These are phyloP conservation scores for Clonostachys sp. DNA, from an alignment of 2,329 filamentous ascomycete genomes.

Conservation along the genomic window DNA sequence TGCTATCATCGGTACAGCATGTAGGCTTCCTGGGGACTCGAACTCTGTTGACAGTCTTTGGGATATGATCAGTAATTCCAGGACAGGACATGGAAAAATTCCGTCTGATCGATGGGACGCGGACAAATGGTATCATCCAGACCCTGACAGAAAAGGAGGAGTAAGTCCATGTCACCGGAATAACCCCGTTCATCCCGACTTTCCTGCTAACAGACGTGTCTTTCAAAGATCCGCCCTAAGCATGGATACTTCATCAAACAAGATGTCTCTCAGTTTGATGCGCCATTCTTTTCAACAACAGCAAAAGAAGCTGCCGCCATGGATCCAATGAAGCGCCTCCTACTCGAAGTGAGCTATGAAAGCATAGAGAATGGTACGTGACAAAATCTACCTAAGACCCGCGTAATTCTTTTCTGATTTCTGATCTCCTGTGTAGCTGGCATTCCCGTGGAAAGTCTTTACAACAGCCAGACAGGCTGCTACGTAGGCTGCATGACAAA, in stretches of 20 bases:
- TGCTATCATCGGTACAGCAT: conserved; percentile 30
- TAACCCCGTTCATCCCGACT: too few species aligned
- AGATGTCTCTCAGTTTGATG: conserved; percentile 42
- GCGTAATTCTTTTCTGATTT: not conserved
- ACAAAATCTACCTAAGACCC: not conserved
- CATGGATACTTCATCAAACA: conserved; percentile 32
- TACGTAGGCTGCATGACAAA: conserved; percentile 42
- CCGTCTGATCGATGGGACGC: conserved; percentile 13
- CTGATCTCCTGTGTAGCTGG: conserved; percentile 23
- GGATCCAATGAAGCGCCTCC: conserved; percentile 48
- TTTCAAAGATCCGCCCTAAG: not conserved
- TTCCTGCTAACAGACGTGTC: not conserved
- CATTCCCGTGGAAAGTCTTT: conserved; percentile 38
- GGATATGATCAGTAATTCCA: conserved; percentile 7
- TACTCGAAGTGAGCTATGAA: conserved; percentile 50
- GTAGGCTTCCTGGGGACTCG: conserved; percentile 20
- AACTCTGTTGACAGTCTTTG: conserved; percentile 16
- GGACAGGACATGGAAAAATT: conserved; percentile 10
- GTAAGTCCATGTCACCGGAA: conserved; percentile 7
- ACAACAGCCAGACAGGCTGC: conserved; percentile 42
- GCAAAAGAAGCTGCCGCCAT: conserved; percentile 41
- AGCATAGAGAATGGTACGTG: conserved; percentile 38
- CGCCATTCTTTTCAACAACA: conserved; percentile 46
- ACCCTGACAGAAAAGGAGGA: conserved; percentile 3
- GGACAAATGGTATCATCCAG: conserved; percentile 11